Evolutionary conservation across 148 eudicot species (phyloP).

Genomic region (Pharnaceum exiguum): DNA sequence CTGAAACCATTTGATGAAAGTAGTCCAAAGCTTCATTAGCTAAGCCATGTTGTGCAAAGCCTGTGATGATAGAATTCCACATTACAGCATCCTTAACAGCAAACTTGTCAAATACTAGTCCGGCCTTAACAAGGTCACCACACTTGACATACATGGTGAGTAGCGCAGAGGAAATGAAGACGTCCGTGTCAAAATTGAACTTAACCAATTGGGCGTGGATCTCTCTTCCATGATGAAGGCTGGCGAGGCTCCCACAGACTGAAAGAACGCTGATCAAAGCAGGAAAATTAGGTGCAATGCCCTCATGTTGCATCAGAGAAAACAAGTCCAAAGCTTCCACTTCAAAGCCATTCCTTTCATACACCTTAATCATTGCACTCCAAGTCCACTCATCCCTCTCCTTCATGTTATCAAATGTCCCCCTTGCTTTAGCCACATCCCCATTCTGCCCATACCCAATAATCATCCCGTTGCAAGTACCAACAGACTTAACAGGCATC

Average conservation of each 20-base stretch:
- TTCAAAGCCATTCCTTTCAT: slow-evolving; percentile 36
- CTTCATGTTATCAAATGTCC: slow-evolving; percentile 32
- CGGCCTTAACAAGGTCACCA: slow-evolving; percentile 44
- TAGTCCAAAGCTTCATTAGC: slow-evolving; percentile 28
- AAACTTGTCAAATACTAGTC: slow-evolving; percentile 34
- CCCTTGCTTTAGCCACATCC: slow-evolving; percentile 36
- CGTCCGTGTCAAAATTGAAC: slow-evolving; percentile 33
- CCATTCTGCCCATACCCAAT: slow-evolving; percentile 47
- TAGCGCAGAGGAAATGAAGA: slow-evolving; percentile 38
- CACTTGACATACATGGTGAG: slow-evolving; percentile 46
- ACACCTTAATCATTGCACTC: slow-evolving; percentile 44
- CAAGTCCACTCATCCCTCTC: slow-evolving; percentile 43
- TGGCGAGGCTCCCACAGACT: slow-evolving; percentile 42
- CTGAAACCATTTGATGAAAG: slow-evolving; percentile 28
- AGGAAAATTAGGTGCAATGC: slow-evolving; percentile 28
- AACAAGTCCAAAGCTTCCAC: slow-evolving; percentile 33
- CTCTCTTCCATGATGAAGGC: slow-evolving; percentile 45
- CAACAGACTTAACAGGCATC: slow-evolving; percentile 37
- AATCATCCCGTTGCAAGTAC: slow-evolving; percentile 42
- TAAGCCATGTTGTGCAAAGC: slow-evolving; percentile 37
- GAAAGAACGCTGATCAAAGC: slow-evolving; percentile 39
- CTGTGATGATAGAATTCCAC: slow-evolving; percentile 53
- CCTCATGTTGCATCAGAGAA: slow-evolving; percentile 33
- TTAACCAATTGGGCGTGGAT: slow-evolving; percentile 37
- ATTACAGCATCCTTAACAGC: slow-evolving; percentile 36